A percentile compares a stretch with the other conserved stretches of the same genome.
These are phyloP conservation scores for Cryphonectria parasitica DNA, from an alignment of 2,329 filamentous ascomycete genomes.

Conservation along the genomic window DNA sequence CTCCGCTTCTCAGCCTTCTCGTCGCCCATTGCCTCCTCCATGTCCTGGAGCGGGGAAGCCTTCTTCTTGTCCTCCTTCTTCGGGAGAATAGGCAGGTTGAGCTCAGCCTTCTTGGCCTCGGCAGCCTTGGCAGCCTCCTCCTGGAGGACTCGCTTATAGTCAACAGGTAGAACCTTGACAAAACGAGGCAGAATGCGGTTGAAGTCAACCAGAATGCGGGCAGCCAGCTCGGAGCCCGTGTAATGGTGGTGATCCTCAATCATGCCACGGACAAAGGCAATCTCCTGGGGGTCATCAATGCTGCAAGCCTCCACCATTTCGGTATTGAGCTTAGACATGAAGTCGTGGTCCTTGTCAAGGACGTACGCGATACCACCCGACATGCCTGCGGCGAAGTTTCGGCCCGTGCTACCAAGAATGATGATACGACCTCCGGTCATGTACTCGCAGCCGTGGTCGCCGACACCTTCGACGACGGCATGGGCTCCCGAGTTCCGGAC, in stretches of 20 bases:
- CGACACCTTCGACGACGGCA: constrained; percentile 93
- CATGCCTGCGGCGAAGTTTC: constrained; percentile 98
- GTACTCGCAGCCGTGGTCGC: constrained; percentile 97
- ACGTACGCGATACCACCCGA: constrained; percentile 97
- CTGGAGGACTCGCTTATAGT: constrained; percentile 91
- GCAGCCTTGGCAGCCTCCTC: constrained; percentile 87
- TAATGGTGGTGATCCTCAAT: constrained; percentile 98
- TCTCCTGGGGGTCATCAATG: constrained; percentile 83
- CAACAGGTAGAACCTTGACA: constrained; percentile 88
- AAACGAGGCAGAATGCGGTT: constrained; percentile 88
- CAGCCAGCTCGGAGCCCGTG: constrained; percentile 92
- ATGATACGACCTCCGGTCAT: constrained; percentile 96
- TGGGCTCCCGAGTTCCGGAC: constrained; percentile 96
- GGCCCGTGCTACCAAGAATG: constrained; percentile 84
- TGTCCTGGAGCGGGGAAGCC: constrained; percentile 74
- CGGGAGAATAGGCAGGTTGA: constrained; percentile 76
- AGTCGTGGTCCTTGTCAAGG: constrained; percentile 86
- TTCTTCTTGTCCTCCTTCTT: constrained; percentile 72
- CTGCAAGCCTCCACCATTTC: constrained; percentile 94
- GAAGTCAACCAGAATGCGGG: constrained; percentile 93
- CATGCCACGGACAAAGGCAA: constrained; percentile 86
- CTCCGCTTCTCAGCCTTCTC: constrained; percentile 86
- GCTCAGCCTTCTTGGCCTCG: constrained; percentile 82
- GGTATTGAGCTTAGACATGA: constrained; percentile 90
- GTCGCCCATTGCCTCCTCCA: constrained; percentile 89